These are phyloP conservation scores for Fraxinus paxiana DNA, from an alignment of 305 asterid species.

Conservation along the genomic window DNA sequence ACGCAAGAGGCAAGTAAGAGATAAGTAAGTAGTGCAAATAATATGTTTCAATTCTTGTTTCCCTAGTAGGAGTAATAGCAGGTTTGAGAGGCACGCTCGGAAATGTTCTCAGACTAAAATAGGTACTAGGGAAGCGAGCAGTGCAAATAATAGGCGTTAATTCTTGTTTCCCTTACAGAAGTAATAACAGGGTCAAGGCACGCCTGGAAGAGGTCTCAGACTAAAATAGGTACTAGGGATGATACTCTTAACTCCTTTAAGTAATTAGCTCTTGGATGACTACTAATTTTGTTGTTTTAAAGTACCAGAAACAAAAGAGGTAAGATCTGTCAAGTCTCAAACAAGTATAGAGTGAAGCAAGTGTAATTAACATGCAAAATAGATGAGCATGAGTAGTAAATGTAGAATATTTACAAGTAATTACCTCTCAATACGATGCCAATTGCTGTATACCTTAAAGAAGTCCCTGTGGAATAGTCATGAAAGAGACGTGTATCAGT, in stretches of 20 bases:
- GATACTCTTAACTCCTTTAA: not conserved
- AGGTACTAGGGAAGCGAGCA: not conserved
- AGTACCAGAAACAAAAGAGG: not conserved
- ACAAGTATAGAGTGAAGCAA: not conserved
- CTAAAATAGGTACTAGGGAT: not conserved
- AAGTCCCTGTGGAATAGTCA: too few relatives aligned
- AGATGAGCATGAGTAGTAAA: not conserved
- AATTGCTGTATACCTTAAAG: too few relatives aligned
- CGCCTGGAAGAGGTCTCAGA: too few relatives aligned
- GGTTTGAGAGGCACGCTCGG: not conserved
- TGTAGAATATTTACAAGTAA: not conserved
- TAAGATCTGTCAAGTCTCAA: not conserved
- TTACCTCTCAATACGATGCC: slow-evolving; percentile 50
- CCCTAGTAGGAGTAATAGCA: not conserved
- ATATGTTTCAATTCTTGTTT: not conserved
- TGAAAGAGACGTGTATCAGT: too few relatives aligned
- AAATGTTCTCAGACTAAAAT: not conserved
- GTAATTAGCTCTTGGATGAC: not conserved
- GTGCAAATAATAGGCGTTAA: not conserved
- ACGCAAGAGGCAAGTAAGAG: not conserved
- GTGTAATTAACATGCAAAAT: not conserved
- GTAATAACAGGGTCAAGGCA: too few relatives aligned
- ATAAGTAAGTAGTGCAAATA: not conserved
- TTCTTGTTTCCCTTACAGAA: not conserved
- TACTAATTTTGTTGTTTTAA: not conserved